These are phyloP conservation scores for Beverwykella pulmonaria DNA, from an alignment of 495 filamentous ascomycete species.

Conservation along the genomic window DNA sequence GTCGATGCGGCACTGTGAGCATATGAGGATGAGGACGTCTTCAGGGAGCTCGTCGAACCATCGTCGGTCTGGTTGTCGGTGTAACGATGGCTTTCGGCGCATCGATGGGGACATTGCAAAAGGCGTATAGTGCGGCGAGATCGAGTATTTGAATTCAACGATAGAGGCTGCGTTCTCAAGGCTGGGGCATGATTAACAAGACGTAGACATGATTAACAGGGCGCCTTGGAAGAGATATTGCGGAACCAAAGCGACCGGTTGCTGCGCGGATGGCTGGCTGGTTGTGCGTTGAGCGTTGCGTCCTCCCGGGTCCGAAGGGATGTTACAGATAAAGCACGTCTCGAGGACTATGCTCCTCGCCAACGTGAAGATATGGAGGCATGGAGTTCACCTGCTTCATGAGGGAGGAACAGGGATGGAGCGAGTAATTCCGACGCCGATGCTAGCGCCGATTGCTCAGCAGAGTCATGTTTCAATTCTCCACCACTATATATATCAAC, in stretches of 20 bases:
- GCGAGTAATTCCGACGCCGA: too few relatives aligned
- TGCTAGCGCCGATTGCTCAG: too few relatives aligned
- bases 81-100: slow-evolving; percentile 1
- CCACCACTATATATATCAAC: too few relatives aligned
- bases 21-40: slow-evolving; percentile 32
- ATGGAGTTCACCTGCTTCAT: not conserved
- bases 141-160: not conserved
- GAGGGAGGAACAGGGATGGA: too few relatives aligned
- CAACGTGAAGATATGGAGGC: not conserved
- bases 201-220: not conserved
- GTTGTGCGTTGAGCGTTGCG: not conserved
- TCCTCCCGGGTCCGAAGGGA: too few relatives aligned
- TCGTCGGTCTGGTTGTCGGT: not conserved
- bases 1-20: slow-evolving; percentile 26
- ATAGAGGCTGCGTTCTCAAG: not conserved
- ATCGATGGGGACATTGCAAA: slow-evolving; percentile 1
- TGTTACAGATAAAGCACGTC: not conserved
- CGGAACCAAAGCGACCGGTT: not conserved
- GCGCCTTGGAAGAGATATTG: not conserved
- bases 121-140: not conserved
- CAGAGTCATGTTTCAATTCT: too few relatives aligned
- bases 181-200: slow-evolving; percentile 1
- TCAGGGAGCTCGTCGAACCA: slow-evolving; percentile 30
- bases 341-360: not conserved
- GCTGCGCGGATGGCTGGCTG: not conserved